Base-by-base conservation (phyloP, 768 basidiomycete genomes). In the Termitomyces sp. region DNA sequence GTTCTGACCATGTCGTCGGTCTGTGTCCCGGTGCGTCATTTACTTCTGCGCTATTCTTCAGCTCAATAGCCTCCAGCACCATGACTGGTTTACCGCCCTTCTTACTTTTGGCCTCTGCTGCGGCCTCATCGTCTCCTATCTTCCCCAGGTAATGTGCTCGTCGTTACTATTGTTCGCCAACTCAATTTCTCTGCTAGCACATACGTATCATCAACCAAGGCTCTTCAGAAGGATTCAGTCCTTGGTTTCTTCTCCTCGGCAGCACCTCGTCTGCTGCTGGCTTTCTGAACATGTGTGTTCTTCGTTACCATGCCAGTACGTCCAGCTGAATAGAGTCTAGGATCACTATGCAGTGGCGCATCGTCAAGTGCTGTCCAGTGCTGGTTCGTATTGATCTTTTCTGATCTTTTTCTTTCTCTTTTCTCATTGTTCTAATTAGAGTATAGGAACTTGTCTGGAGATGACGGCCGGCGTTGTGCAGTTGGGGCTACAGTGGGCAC, bases 191-290 rank as follows among this genome's bases (percentile, higher is more conserved):
- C 31, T 24, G 36, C 12, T 41, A 93, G 88, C 92, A 92, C 64
- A 72, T 84, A 53, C 81, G 93, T 7, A 97, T 97, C 63, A 88
- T 97, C 64, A 68, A 76, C 50, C 79, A 84, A 24, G 79, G 83
- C 39, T 88, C 93, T 0, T 93, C 90, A 0, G 87, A 95, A 63
- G 97, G 97, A 0, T 85, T 98, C 61, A 94, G 90, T 60, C 93
- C 95, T 18, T 87, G 90, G 82, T 98, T 91, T 66, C 74, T 98
- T 34, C 76, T 98, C 6, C 82, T 98, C 0, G 97, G 97, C 7
- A 87, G 87, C 60, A 92, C 90, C 0, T 90, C 90, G 16, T 83
- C 86, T 13, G 88, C 91, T 3, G 86, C 91, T 0, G 90, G 82
- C 0, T 82, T 94, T 81, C 74, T 95, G 49, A 97, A 97, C 68